Percentiles rank a stretch among this genome's conserved stretches.
Conservation (phyloP, 768 basidiomycete species). For the Russula abietina region DNA sequence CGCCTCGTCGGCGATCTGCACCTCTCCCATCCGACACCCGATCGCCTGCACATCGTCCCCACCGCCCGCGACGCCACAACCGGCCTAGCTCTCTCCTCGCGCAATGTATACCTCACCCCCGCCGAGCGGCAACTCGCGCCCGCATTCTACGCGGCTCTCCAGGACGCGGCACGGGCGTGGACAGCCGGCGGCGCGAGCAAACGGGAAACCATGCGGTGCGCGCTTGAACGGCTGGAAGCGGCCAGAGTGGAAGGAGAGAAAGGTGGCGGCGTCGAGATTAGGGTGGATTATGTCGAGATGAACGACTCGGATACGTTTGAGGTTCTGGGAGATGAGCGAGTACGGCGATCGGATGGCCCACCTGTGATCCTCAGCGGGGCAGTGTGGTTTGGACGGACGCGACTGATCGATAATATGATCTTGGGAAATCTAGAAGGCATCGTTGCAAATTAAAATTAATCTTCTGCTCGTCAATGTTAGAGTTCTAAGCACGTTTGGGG, state of each 20-base stretch:
- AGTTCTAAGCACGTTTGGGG: neutral
- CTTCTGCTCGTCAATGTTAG: neutral
- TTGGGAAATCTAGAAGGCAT: constrained; percentile 47
- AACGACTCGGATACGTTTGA: constrained; percentile 78
- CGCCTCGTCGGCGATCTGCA: constrained; percentile 75
- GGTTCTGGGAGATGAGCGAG: constrained; percentile 38
- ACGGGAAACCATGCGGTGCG: constrained; percentile 42
- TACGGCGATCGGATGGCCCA: constrained; percentile 28
- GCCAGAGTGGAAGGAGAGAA: constrained; percentile 28
- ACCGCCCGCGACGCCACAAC: constrained; percentile 65
- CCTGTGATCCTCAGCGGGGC: constrained; percentile 79
- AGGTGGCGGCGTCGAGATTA: constrained; percentile 44
- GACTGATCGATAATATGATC: constrained; percentile 90
- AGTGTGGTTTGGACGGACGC: constrained; percentile 76
- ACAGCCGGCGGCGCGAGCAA: constrained; percentile 45
- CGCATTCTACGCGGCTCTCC: constrained; percentile 64
- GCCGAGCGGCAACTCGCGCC: constrained; percentile 54
- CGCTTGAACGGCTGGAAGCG: constrained; percentile 38
- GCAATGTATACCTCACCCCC: constrained; percentile 74
- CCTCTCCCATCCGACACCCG: constrained; percentile 64
- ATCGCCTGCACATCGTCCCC: constrained; percentile 79
- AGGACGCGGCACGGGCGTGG: constrained; percentile 54
- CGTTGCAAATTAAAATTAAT: constrained; percentile 23
- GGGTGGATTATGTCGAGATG: constrained; percentile 82
- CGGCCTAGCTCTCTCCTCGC: constrained; percentile 81